Conservation (phyloP, 2,329 filamentous ascomycete species). For the Chaetothyriales sp. region DNA sequence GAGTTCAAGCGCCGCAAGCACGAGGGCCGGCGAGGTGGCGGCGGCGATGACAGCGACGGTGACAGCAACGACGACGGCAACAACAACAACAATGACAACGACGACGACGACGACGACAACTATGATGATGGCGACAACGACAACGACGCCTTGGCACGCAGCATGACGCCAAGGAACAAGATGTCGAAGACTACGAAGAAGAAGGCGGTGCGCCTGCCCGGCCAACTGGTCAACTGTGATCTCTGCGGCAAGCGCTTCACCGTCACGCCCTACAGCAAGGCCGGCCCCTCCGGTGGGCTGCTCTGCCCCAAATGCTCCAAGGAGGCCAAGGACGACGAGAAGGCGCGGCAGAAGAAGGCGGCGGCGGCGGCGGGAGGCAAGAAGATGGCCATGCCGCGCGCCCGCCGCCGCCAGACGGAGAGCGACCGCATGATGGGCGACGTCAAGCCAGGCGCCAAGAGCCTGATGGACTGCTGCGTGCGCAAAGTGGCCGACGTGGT, state of each 20-base stretch:
- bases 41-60: constrained; percentile 18
- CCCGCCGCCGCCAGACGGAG: constrained; percentile 59
- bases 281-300: constrained; percentile 71
- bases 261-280: constrained; percentile 76
- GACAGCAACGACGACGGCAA: constrained; percentile 31
- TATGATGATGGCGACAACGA: constrained; percentile 18
- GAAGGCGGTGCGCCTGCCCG: constrained; percentile 39
- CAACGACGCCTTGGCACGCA: constrained; percentile 32
- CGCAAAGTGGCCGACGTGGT: constrained; percentile 49
- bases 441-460: constrained; percentile 29
- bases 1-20: constrained; percentile 34
- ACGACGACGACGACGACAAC: constrained; percentile 8
- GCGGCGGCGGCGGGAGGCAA: constrained; percentile 31
- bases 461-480: constrained; percentile 43
- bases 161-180: constrained; percentile 41
- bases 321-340: constrained; percentile 53
- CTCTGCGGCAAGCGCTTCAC: constrained; percentile 78
- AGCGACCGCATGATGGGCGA: constrained; percentile 73
- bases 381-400: constrained; percentile 41
- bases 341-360: constrained; percentile 45
- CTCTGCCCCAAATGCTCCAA: constrained; percentile 72
- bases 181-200: constrained; percentile 24
- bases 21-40: constrained; percentile 25
- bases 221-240: constrained; percentile 80
- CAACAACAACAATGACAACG: too few species aligned